Conservation (phyloP, 306 rosid species). For the Citrullus amarus region DNA sequence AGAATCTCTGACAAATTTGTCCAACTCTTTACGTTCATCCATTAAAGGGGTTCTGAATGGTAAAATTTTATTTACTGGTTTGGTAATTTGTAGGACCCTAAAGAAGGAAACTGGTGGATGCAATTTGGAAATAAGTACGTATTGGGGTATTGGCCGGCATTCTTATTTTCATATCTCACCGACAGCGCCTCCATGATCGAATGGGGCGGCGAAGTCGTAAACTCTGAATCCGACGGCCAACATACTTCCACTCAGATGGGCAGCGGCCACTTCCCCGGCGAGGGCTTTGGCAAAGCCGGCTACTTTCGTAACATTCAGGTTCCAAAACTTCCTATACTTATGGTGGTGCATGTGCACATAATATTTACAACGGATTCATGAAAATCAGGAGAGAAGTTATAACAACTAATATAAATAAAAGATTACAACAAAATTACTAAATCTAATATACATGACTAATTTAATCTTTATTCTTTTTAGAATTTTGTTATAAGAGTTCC, state of each 20-base stretch:
- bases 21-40: not conserved
- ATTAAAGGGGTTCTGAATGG: not conserved
- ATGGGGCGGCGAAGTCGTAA: conserved; percentile 99
- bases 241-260: conserved; percentile 98
- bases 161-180: conserved; percentile 77
- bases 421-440: too few species aligned
- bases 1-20: conserved; percentile 3
- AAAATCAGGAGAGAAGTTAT: too few species aligned
- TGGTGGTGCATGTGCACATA: too few species aligned
- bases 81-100: conserved; percentile 57
- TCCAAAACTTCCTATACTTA: too few species aligned
- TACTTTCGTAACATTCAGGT: conserved; percentile 79
- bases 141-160: conserved; percentile 91
- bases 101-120: conserved; percentile 99
- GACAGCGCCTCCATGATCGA: conserved; percentile 91
- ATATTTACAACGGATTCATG: too few species aligned
- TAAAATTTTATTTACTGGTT: not conserved
- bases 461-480: too few species aligned
- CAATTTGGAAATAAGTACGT: conserved; percentile 73
- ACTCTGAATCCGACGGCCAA: conserved; percentile 59
- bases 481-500: too few species aligned
- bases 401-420: too few species aligned
- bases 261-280: conserved; percentile 79
- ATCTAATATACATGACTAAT: too few species aligned
- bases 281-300: conserved; percentile 79